Evolutionary conservation across 192 early-diverging fungal species (phyloP).

Genomic region (Linnemannia elongata): DNA sequence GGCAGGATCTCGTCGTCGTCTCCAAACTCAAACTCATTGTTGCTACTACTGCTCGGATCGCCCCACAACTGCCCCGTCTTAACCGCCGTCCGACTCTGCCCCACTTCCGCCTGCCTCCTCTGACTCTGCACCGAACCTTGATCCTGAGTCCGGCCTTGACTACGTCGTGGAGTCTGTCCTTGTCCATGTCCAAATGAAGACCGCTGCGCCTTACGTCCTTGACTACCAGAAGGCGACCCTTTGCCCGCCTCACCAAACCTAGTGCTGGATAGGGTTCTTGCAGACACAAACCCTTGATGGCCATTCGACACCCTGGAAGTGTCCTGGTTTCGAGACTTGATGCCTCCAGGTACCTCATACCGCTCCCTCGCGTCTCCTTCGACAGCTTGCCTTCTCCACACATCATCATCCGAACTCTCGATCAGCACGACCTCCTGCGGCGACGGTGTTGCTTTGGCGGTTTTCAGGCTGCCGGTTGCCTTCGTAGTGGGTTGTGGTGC

Average conservation of each 20-base stretch:
- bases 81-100: neutral
- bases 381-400: neutral
- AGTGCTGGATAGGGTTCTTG: neutral
- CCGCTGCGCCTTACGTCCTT: neutral
- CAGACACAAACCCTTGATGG: slow-evolving; percentile 7
- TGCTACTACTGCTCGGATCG: neutral
- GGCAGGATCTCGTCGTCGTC: slow-evolving; percentile 7
- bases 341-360: neutral
- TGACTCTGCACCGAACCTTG: neutral
- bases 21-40: slow-evolving; percentile 20
- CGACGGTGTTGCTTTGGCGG: neutral
- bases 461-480: neutral
- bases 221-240: neutral
- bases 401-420: slow-evolving; percentile 27
- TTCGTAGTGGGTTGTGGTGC: neutral
- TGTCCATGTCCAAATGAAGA: neutral
- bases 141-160: neutral
- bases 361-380: neutral
- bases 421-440: slow-evolving; percentile 16
- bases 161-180: neutral
- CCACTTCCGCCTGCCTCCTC: neutral
- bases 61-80: neutral
- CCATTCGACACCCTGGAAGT: neutral
- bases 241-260: neutral
- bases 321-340: neutral